Base-by-base conservation (phyloP, 345 rosid species). In the Salix koriyanagi region DNA sequence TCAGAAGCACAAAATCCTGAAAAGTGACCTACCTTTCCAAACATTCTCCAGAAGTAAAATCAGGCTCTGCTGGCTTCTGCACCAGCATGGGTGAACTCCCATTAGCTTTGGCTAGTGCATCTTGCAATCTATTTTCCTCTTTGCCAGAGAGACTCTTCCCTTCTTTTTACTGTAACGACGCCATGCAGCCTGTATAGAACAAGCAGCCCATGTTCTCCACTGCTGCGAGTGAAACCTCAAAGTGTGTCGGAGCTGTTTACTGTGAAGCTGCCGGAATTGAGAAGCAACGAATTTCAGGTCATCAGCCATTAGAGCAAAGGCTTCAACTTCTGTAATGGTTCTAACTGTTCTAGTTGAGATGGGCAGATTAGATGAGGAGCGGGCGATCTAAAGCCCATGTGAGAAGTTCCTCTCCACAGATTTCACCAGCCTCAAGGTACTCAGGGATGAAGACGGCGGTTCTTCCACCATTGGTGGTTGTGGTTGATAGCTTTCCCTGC, bases 131-230 rank as follows among this genome's bases (percentile, higher is more conserved):
- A 10, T 90, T 82, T 80, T 95, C 97, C 72, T 93, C 25, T 91
- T 77, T 82, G 89, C 41, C 60, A 79, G 34, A 91, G 88, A 37
- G 94, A 79, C 72, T 93, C 95, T 72, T 89, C 97, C 0, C 85
- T 92, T 95, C 96, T 89, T 95, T 80, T 86, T 90, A 36, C 60
- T 41, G 67, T 86, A 85, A 5, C 97, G 89, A 6, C 96, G 90
- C 98, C 98, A 95, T 0, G 97, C 94, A 1, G 96, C 97, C 86
- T 93, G 99, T 77, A 93, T 84, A 75, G 88, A 93, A 69, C 94
- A 89, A 67, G 99, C 98, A 3, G 97, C 99, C 99, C 98, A 91
- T 5, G 94, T 85, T 87, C 92, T 85, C 99, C 99, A 93, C 61
- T 93, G 98, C 74, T 85, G 93, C 0, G 97, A 95, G 84, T 93